Conservation (phyloP, 2,329 filamentous ascomycete genomes). For the Triangularia setosa region DNA sequence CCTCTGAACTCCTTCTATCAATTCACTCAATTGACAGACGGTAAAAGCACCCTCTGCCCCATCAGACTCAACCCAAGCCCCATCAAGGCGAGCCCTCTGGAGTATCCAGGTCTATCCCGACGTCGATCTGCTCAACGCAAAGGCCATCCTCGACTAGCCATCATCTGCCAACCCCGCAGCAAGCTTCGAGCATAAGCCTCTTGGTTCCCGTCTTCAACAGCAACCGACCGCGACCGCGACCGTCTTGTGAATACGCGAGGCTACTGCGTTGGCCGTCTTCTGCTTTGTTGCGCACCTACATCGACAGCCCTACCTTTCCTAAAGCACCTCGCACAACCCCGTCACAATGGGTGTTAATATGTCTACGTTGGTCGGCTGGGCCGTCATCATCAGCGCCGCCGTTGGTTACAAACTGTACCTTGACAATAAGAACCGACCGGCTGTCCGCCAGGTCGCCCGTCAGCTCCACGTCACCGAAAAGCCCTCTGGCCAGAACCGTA, state of each 20-base stretch:
- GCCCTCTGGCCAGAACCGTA: slow-evolving; percentile 32
- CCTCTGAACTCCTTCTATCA: background rate
- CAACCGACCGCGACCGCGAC: background rate
- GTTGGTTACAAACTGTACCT: slow-evolving; percentile 24
- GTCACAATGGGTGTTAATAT: slow-evolving; percentile 34
- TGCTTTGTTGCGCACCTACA: background rate
- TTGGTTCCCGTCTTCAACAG: slow-evolving; percentile 2
- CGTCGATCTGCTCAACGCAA: slow-evolving; percentile 2
- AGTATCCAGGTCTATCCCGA: background rate
- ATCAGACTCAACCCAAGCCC: background rate
- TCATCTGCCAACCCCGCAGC: slow-evolving; percentile 10
- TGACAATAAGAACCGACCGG: slow-evolving; percentile 24
- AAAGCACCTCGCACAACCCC: background rate
- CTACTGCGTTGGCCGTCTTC: background rate
- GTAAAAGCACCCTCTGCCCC: background rate
- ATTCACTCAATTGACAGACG: background rate
- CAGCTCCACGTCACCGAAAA: slow-evolving; percentile 31
- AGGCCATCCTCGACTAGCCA: slow-evolving; percentile 11
- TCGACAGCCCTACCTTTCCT: background rate
- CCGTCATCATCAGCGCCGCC: slow-evolving; percentile 27
- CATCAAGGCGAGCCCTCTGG: background rate
- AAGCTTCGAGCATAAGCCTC: slow-evolving; percentile 10
- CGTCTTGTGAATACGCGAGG: background rate
- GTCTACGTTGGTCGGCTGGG: slow-evolving; percentile 35
- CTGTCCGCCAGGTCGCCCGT: slow-evolving; percentile 22